Percentiles rank a stretch among this genome's conserved stretches.
Evolutionary conservation across 306 rosid genomes (phyloP).

Genomic region (Echinosophora koreensis): DNA sequence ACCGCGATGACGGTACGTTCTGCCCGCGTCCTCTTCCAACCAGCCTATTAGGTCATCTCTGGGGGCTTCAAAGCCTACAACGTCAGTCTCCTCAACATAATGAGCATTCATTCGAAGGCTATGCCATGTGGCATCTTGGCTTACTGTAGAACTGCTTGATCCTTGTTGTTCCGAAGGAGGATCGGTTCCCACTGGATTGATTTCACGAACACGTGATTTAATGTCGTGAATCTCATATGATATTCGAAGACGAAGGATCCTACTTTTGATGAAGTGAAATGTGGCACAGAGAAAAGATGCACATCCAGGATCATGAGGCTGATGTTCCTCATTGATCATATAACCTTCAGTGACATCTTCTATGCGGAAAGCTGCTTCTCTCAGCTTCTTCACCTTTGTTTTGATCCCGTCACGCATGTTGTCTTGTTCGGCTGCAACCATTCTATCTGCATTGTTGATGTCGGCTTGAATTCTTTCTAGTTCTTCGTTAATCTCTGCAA

Average conservation of each 20-base stretch:
- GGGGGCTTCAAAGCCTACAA: not conserved
- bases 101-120: not conserved
- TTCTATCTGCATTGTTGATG: not conserved
- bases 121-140: not conserved
- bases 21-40: not conserved
- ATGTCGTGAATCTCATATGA: too few species aligned
- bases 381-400: not conserved
- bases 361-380: not conserved
- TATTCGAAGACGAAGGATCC: not conserved
- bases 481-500: not conserved
- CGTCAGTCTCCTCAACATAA: not conserved
- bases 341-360: not conserved
- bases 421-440: not conserved
- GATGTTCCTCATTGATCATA: not conserved
- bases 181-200: not conserved
- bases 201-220: too few species aligned
- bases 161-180: not conserved
- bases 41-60: not conserved
- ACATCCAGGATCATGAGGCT: not conserved
- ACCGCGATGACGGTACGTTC: not conserved
- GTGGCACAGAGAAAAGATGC: not conserved
- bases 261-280: not conserved
- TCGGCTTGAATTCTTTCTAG: not conserved
- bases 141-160: not conserved
- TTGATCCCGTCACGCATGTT: not conserved